phyloP scores from a whole-genome alignment of 2,329 filamentous ascomycete species.

The Neofusicoccum umdonicola region DNA sequence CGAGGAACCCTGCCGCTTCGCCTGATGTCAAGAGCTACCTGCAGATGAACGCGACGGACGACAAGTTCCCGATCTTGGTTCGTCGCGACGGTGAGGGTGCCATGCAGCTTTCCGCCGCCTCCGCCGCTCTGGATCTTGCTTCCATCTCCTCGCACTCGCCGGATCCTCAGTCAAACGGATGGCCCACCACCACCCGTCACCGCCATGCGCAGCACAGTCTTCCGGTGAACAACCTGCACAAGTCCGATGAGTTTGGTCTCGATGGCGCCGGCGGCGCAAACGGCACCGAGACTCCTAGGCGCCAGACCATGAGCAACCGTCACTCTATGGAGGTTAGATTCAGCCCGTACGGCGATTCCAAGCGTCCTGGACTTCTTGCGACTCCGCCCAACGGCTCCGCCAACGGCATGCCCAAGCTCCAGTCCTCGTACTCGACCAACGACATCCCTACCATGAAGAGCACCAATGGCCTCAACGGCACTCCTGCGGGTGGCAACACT shows the following conservation, averaged over 20 bases:
- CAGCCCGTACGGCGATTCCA: conserved; percentile 38
- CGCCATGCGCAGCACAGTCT: conserved; percentile 63
- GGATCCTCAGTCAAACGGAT: conserved; percentile 54
- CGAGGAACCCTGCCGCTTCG: conserved; percentile 50
- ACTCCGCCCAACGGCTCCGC: conserved; percentile 58
- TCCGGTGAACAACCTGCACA: conserved; percentile 53
- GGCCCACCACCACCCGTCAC: conserved; percentile 58
- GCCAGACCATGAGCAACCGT: conserved; percentile 41
- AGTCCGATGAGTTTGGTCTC: conserved; percentile 36
- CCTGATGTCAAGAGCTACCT: conserved; percentile 68
- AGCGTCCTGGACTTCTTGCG: conserved; percentile 49
- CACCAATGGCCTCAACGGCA: conserved; percentile 50
- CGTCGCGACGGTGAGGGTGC: conserved; percentile 57
- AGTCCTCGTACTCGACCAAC: conserved; percentile 85
- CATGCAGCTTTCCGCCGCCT: conserved; percentile 73
- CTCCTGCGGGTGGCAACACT: conserved; percentile 22
- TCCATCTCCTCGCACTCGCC: conserved; percentile 65
- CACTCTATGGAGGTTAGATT: conserved; percentile 49
- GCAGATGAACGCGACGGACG: conserved; percentile 70
- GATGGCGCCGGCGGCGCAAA: conserved; percentile 25
- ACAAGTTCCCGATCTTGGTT: conserved; percentile 81
- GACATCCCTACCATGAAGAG: conserved; percentile 85
- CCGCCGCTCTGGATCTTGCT: conserved; percentile 76
- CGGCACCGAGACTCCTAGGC: conserved; percentile 22
- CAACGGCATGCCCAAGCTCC: conserved; percentile 69